Conservation (phyloP, 305 asterid genomes). For the Coffea humblotiana region DNA sequence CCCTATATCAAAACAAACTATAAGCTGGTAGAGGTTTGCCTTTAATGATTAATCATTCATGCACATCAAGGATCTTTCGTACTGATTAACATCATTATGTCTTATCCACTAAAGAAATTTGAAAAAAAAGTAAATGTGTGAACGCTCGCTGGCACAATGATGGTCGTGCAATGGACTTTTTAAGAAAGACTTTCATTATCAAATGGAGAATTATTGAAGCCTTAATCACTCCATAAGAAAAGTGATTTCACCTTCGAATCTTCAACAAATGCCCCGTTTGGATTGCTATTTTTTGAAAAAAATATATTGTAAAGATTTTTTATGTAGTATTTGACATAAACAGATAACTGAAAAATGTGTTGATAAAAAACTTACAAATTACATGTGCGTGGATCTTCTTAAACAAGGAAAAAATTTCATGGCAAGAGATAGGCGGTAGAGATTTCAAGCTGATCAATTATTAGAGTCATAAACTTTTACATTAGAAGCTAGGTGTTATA, state of each 20-base stretch:
- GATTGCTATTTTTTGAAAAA: too few relatives aligned
- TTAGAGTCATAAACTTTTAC: too few relatives aligned
- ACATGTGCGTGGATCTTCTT: too few relatives aligned
- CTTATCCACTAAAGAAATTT: not conserved
- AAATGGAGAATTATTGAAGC: not conserved
- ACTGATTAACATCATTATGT: not conserved
- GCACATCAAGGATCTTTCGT: not conserved
- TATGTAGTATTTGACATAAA: too few relatives aligned
- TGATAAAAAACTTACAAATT: too few relatives aligned
- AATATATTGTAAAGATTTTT: too few relatives aligned
- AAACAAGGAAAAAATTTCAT: too few relatives aligned
- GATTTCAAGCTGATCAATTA: too few relatives aligned
- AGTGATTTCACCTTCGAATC: not conserved
- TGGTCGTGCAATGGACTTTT: not conserved
- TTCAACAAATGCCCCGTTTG: not conserved
- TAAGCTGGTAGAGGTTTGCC: not conserved
- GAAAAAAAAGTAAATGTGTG: not conserved
- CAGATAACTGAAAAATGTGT: too few relatives aligned
- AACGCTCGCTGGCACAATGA: constrained; percentile 3
- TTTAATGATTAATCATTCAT: not conserved
- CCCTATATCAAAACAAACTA: too few relatives aligned
- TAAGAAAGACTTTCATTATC: not conserved
- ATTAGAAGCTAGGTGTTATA: too few relatives aligned
- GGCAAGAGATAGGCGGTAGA: too few relatives aligned
- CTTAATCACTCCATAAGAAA: constrained; percentile 5